Base-by-base conservation (phyloP, 2,329 filamentous ascomycete species). In the Fusarium annulatum region DNA sequence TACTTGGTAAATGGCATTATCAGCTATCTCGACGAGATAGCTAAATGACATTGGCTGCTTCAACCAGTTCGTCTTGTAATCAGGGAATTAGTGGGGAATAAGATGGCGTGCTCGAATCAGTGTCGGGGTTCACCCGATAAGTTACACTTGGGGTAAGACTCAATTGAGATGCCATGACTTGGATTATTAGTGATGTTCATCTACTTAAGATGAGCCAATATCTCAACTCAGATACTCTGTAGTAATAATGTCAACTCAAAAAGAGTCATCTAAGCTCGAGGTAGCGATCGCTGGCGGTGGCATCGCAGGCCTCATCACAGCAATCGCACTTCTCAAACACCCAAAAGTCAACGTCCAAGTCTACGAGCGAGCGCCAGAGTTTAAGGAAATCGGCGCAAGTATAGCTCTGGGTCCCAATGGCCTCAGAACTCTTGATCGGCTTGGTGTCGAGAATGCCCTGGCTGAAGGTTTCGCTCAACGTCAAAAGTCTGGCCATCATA, bases 331-430 rank as follows among this genome's bases (percentile, higher is more conserved):
- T 16, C 73, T 82, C 48, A 77, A 82, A 38, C 81, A 85, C 15
- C 78, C 82, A 2, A 78, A 82, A 14, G 76, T 88, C 41, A 80
- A 85, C 28, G 82, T 88, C 2, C 82, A 87, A 64, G 78, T 88
- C 30, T 89, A 87, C 69, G 87, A 89, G 63, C 82, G 84, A 43
- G 84, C 87, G 0, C 73, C 78, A 3, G 84, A 85, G 67, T 83
- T 87, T 42, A 82, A 23, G 18, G 60, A 62, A 23, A 62, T 62
- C 11, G 60, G 60, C 5, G 52, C 86, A 0, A 85, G 84, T 5
- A 86, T 87, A 23, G 86, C 84, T 2, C 79, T 88, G 0, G 87
- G 87, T 5, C 86, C 86, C 3, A 89, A 89, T 76, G 87, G 87
- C 1, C 82, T 89, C 79, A 83, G 84, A 42, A 86, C 86, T 1